A percentile compares a stretch with the other conserved stretches of the same genome.
Conservation (phyloP, 768 basidiomycete species). For the Collybia sp. region DNA sequence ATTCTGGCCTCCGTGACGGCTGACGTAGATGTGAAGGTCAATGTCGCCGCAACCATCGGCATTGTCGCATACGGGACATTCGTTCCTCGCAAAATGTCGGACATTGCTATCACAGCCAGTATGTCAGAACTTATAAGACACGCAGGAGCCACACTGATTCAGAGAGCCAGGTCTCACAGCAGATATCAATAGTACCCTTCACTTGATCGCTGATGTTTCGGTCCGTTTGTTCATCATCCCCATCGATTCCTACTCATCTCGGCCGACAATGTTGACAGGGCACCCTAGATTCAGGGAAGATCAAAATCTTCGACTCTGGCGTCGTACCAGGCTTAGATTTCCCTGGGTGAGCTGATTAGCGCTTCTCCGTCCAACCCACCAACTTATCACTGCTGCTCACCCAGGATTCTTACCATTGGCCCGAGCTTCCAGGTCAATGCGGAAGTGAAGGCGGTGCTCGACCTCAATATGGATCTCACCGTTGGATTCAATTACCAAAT, state of each 20-base stretch:
- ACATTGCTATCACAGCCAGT: conserved; percentile 28
- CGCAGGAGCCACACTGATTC: background rate
- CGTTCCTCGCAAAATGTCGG: conserved; percentile 33
- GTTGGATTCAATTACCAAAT: conserved; percentile 41
- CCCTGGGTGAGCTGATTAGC: background rate
- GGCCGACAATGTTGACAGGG: conserved; percentile 16
- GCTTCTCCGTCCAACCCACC: background rate
- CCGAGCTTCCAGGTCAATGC: conserved; percentile 41
- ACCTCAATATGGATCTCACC: conserved; percentile 31
- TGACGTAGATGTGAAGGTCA: conserved; percentile 24
- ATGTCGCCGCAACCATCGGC: conserved; percentile 30
- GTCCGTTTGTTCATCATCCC: conserved; percentile 15
- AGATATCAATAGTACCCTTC: conserved; percentile 28
- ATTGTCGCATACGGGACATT: conserved; percentile 39
- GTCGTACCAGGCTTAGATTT: no score
- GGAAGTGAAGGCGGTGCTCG: conserved; percentile 26
- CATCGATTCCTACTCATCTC: background rate
- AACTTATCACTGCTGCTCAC: background rate
- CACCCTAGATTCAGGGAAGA: conserved; percentile 31
- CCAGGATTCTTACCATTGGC: conserved; percentile 41
- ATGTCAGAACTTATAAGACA: conserved; percentile 4
- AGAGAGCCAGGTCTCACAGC: conserved; percentile 26
- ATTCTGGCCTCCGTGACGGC: conserved; percentile 18
- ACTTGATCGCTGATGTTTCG: conserved; percentile 28
- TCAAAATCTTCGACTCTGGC: no score